Conservation (phyloP, 129 eudicot genomes). For the Mikania micrantha region DNA sequence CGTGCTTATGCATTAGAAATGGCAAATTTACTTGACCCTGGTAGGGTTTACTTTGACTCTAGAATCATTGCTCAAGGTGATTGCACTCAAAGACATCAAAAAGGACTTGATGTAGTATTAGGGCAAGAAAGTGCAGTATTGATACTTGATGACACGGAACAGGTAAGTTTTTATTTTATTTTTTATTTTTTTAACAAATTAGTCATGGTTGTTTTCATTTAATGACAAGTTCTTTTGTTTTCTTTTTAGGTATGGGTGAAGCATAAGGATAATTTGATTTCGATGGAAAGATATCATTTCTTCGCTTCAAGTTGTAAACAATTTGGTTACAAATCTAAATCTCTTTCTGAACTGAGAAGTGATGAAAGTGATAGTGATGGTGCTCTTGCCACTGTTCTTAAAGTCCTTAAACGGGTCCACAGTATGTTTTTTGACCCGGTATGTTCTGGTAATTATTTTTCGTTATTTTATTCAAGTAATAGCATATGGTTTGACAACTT, state of each 20-base stretch:
- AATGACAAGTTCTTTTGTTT: not conserved
- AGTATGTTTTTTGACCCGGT: constrained; percentile 56
- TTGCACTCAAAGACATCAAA: constrained; percentile 35
- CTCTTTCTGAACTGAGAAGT: constrained; percentile 61
- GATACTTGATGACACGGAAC: constrained; percentile 92
- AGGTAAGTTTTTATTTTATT: constrained; percentile 28
- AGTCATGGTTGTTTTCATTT: not conserved
- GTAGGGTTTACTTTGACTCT: constrained; percentile 28
- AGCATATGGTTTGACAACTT: constrained; percentile 1
- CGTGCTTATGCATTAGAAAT: constrained; percentile 74
- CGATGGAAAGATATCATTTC: constrained; percentile 91
- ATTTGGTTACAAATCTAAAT: constrained; percentile 51
- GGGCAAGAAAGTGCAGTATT: constrained; percentile 79
- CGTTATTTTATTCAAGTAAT: not conserved
- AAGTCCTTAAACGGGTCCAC: constrained; percentile 64
- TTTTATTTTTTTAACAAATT: not conserved
- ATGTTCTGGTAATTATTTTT: constrained; percentile 10
- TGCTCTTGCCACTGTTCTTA: constrained; percentile 70
- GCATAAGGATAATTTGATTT: constrained; percentile 70
- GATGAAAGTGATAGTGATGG: constrained; percentile 93
- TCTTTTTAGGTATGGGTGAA: constrained; percentile 59
- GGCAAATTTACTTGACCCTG: constrained; percentile 38
- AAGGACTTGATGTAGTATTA: constrained; percentile 89
- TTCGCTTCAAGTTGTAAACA: constrained; percentile 78
- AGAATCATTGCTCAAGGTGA: constrained; percentile 35